Conservation (phyloP, 805 yeast species). For the Schizosaccharomyces osmophilus region DNA sequence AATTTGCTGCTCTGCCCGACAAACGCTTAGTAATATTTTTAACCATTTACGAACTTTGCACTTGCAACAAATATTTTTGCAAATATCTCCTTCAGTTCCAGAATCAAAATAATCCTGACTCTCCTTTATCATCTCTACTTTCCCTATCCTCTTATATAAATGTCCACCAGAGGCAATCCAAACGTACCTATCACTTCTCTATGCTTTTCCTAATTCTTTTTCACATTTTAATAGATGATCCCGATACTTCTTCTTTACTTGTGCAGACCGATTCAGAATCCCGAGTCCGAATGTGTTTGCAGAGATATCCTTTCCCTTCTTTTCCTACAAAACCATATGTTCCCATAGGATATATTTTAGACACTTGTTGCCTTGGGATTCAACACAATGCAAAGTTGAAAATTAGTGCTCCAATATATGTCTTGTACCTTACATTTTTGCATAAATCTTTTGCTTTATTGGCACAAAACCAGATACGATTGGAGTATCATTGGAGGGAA, state of each 20-base stretch:
- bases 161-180: background rate
- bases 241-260: too few species aligned
- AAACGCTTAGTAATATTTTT: background rate
- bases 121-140: background rate
- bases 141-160: background rate
- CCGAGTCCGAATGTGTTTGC: background rate
- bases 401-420: background rate
- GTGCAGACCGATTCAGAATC: background rate
- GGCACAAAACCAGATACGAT: background rate
- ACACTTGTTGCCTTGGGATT: background rate
- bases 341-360: background rate
- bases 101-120: background rate
- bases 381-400: background rate
- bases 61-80: background rate
- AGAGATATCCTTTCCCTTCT: background rate
- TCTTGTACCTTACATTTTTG: background rate
- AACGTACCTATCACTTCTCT: background rate
- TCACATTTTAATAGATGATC: background rate
- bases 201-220: background rate
- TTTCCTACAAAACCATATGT: background rate
- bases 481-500: background rate
- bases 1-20: background rate
- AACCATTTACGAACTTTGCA: background rate
- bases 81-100: background rate
- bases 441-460: background rate